phyloP scores from a whole-genome alignment of 176 grass and related monocot species.

The Canna indica region DNA sequence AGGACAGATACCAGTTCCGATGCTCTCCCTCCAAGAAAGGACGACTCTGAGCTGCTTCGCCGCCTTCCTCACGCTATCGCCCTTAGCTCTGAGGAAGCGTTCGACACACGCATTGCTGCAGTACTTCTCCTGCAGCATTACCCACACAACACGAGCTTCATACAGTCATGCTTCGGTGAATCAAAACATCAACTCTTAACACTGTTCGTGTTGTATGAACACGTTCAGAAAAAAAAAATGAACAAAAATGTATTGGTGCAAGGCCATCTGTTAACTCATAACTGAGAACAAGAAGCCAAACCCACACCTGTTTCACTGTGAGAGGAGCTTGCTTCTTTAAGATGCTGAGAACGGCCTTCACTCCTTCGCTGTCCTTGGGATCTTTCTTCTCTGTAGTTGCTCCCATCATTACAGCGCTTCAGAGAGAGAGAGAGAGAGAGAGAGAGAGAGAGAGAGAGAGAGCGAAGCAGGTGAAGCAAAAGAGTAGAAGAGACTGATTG shows the following conservation, averaged over 20 bases:
- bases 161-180: no score
- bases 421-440: neutral
- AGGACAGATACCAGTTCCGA: constrained; percentile 47
- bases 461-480: no score
- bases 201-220: no score
- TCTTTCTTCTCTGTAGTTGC: constrained; percentile 41
- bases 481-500: no score
- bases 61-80: constrained; percentile 80
- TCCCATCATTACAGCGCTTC: neutral
- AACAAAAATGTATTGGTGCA: no score
- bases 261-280: no score
- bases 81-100: constrained; percentile 56
- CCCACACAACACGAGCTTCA: neutral
- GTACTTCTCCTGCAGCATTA: constrained; percentile 51
- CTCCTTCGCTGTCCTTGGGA: constrained; percentile 51
- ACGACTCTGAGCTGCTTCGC: constrained; percentile 75
- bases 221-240: no score
- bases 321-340: constrained; percentile 78
- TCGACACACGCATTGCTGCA: constrained; percentile 81
- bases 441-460: neutral
- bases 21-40: constrained; percentile 79
- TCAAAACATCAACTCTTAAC: no score
- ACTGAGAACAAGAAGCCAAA: neutral
- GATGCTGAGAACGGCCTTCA: constrained; percentile 60
- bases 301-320: constrained; percentile 57